phyloP scores from a whole-genome alignment of 1,284 basidiomycete genomes.

The Abortiporus biennis region DNA sequence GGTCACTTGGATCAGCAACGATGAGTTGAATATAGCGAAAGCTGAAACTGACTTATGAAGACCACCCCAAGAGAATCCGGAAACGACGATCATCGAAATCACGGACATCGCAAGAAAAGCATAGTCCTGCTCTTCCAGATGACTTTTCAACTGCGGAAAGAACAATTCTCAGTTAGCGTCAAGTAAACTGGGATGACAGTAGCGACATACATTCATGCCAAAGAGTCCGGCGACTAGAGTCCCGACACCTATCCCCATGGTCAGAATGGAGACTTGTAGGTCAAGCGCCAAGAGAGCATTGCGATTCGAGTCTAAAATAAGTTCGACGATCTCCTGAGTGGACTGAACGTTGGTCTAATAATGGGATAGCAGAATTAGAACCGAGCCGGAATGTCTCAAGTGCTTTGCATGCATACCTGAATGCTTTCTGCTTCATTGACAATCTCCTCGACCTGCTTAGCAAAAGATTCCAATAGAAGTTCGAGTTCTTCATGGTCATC shows the following conservation, averaged over 20 bases:
- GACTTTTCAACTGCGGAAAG: slow-evolving; percentile 51
- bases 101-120: slow-evolving; percentile 64
- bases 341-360: slow-evolving; percentile 84
- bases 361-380: not conserved
- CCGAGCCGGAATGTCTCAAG: not conserved
- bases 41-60: slow-evolving; percentile 43
- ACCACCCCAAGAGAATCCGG: slow-evolving; percentile 53
- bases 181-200: slow-evolving; percentile 8
- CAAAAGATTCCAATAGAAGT: slow-evolving; percentile 87
- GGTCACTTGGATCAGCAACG: not conserved
- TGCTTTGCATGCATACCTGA: slow-evolving; percentile 63
- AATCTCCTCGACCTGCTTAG: slow-evolving; percentile 95
- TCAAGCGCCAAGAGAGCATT: slow-evolving; percentile 91
- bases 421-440: slow-evolving; percentile 89
- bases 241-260: slow-evolving; percentile 89
- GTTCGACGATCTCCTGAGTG: slow-evolving; percentile 95
- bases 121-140: slow-evolving; percentile 61
- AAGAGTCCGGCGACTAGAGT: slow-evolving; percentile 91
- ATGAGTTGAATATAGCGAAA: not conserved
- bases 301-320: slow-evolving; percentile 94
- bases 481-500: slow-evolving; percentile 93
- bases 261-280: slow-evolving; percentile 91
- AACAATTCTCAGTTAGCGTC: slow-evolving; percentile 6
- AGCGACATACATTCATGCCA: slow-evolving; percentile 86
- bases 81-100: slow-evolving; percentile 44